Evolutionary conservation across 140 eudicot species (phyloP).

Genomic region (Ambrosia hybrid): DNA sequence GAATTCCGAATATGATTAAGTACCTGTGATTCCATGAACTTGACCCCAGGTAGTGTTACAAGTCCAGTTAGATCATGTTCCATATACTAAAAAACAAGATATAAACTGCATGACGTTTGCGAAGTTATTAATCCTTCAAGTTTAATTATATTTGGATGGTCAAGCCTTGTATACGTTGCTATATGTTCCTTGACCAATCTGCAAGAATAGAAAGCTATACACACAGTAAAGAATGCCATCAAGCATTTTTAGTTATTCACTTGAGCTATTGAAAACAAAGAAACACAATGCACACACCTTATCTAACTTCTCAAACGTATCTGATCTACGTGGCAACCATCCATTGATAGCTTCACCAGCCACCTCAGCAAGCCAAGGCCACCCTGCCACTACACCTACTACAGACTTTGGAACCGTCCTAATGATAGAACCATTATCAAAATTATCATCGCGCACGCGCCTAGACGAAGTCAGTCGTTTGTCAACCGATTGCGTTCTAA

Average conservation of each 20-base stretch:
- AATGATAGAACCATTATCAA: slow-evolving; percentile 35
- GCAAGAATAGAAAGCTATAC: slow-evolving; percentile 33
- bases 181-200: slow-evolving; percentile 99
- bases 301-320: slow-evolving; percentile 73
- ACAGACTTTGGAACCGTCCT: slow-evolving; percentile 46
- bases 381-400: slow-evolving; percentile 87
- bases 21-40: slow-evolving; percentile 90
- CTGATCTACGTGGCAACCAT: slow-evolving; percentile 82
- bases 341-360: slow-evolving; percentile 85
- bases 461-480: slow-evolving; percentile 49
- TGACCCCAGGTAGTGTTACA: slow-evolving; percentile 76
- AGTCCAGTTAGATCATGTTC: slow-evolving; percentile 93
- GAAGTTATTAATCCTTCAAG: slow-evolving; percentile 82
- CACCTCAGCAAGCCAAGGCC: slow-evolving; percentile 87
- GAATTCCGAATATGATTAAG: too few species aligned
- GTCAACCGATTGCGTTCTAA: slow-evolving; percentile 51
- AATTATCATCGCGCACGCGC: slow-evolving; percentile 54
- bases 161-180: slow-evolving; percentile 86
- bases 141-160: slow-evolving; percentile 83
- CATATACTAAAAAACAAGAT: slow-evolving; percentile 90
- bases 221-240: slow-evolving; percentile 29
- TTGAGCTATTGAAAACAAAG: too few species aligned
- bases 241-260: not conserved
- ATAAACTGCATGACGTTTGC: slow-evolving; percentile 60
- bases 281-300: slow-evolving; percentile 47